Percentiles rank a stretch among this genome's conserved stretches.
These are phyloP conservation scores for Heterobasidion annosum DNA, from an alignment of 1,284 basidiomycete genomes.

Conservation along the genomic window DNA sequence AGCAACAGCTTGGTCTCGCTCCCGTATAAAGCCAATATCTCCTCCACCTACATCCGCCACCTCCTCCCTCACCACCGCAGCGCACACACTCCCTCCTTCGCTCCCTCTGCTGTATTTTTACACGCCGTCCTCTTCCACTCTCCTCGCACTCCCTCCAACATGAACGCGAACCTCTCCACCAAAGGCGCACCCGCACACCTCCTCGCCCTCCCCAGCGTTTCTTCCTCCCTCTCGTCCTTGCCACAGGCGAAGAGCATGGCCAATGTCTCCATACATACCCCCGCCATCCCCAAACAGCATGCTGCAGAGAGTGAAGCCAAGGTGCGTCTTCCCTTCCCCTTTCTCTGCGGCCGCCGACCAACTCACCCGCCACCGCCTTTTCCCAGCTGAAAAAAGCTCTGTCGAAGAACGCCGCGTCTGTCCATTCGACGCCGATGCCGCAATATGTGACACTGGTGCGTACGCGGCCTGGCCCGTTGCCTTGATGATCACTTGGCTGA, in stretches of 20 bases:
- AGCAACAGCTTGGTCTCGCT: constrained; percentile 12
- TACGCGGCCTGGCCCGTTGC: neutral
- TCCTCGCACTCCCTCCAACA: constrained; percentile 14
- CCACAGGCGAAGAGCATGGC: constrained; percentile 63
- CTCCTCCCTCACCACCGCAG: constrained; percentile 7
- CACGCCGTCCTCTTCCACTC: constrained; percentile 1
- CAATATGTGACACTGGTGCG: constrained; percentile 6
- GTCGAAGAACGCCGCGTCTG: constrained; percentile 9
- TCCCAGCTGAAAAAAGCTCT: constrained; percentile 12
- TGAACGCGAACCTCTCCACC: constrained; percentile 5
- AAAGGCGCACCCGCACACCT: constrained; percentile 36
- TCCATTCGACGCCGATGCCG: constrained; percentile 3
- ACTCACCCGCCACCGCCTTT: neutral
- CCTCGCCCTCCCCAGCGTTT: constrained; percentile 61
- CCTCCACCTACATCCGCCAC: constrained; percentile 8
- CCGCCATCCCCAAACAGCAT: constrained; percentile 55
- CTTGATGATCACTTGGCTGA: neutral
- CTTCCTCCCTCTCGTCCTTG: constrained; percentile 53
- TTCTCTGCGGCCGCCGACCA: neutral
- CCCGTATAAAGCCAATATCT: constrained; percentile 18
- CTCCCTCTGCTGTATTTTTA: constrained; percentile 8
- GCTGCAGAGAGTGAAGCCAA: constrained; percentile 67
- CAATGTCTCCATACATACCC: constrained; percentile 55
- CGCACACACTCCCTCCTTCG: constrained; percentile 3
- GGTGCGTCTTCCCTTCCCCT: constrained; percentile 27